Evolutionary conservation across 805 yeast genomes (phyloP), one percentile per base, ranked within the genome.

Genomic region (Saccharomycopsis lassenensis): DNA sequence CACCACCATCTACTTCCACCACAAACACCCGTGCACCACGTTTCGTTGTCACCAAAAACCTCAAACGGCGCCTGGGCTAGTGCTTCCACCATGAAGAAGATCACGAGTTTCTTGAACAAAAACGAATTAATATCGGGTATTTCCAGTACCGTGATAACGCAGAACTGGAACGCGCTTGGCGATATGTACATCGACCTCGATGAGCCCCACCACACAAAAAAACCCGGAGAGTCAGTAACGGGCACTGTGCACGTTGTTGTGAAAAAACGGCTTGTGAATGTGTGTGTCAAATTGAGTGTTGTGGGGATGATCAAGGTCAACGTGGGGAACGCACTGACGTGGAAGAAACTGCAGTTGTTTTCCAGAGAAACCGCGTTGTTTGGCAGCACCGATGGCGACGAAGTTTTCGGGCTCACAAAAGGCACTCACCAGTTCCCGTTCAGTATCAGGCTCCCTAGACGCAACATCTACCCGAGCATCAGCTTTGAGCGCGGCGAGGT

Each of bases 391-490:
- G 28, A 30, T 15, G 11, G 16, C 8, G 18, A 8, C 16, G 20
- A 2, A 23, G 14, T 19, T 7, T 12, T 31, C 40, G 82, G 82
- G 0, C 53, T 81, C n/a, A 69, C 74, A 14, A 73, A 74, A 49
- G 95, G 95, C 28, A 89, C 82, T 51, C 95, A 86, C 56, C 59
- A 83, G 24, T 86, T 87, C 52, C 94, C 94, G 15, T 87, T 86
- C 51, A 71, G 79, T 32, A 81, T 86, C 29, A 77, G 73, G 47
- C 63, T 86, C n/a, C 95, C 95, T 1, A 68, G 67, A 46, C 74
- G 71, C 45, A 70, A 80, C 45, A 67, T 83, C 3, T 77, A 65
- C 54, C 80, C 91, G 16, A 74, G 85, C 34, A 69, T 86, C 18
- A 77, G 75, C 45, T 86, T 86, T 48, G 95, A 87, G 47, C 74